A percentile compares a stretch with the other conserved stretches of the same genome.
These are phyloP conservation scores for Collariella sp. DNA, from an alignment of 495 filamentous ascomycete genomes.

Conservation along the genomic window DNA sequence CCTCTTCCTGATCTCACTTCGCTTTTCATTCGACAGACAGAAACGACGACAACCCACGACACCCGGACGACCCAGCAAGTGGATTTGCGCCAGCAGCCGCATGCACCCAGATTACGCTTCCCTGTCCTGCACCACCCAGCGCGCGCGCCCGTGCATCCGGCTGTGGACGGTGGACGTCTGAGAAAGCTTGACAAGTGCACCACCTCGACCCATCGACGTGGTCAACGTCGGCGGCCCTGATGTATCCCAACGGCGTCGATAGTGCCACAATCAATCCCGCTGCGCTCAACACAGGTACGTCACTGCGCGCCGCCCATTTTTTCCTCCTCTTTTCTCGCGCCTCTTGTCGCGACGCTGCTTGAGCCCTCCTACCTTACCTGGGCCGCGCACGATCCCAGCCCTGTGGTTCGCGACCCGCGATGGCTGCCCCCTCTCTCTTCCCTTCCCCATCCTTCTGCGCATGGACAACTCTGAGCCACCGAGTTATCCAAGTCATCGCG, in stretches of 20 bases:
- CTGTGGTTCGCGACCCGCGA: not conserved
- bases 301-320: not conserved
- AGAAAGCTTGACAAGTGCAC: slow-evolving; percentile 18
- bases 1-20: slow-evolving; percentile 15
- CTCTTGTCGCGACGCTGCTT: not conserved
- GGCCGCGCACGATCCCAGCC: not conserved
- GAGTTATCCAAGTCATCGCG: not conserved
- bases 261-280: slow-evolving; percentile 51
- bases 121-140: slow-evolving; percentile 30
- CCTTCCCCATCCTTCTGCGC: not conserved
- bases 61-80: no score
- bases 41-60: no score
- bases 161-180: slow-evolving; percentile 9
- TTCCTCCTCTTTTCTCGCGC: not conserved
- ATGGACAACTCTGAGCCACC: not conserved
- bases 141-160: slow-evolving; percentile 35
- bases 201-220: slow-evolving; percentile 33
- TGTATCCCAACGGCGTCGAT: slow-evolving; percentile 50
- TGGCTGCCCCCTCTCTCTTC: no score
- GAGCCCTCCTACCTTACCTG: not conserved
- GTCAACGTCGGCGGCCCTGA: slow-evolving; percentile 37
- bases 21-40: slow-evolving; percentile 22
- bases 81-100: slow-evolving; percentile 33
- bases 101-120: slow-evolving; percentile 26
- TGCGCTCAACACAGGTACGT: slow-evolving; percentile 47